A percentile compares a stretch with the other conserved stretches of the same genome.
Conservation (phyloP, 176 grass and related monocot genomes). For the Thalia dealbata region DNA sequence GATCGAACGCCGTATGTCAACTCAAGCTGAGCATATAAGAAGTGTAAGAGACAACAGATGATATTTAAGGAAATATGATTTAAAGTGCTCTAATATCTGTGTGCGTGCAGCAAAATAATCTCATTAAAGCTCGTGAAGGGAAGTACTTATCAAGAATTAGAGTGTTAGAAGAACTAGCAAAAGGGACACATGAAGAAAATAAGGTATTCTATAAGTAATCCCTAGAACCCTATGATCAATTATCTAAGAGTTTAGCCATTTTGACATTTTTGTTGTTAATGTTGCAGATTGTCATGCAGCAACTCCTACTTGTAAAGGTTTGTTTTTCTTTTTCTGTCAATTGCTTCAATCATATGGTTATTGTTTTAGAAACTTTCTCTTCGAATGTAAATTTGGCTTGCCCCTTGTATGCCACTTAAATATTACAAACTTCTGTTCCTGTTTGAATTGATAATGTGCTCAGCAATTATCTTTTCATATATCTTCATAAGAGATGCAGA, state of each 20-base stretch:
- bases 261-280: not conserved
- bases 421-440: not conserved
- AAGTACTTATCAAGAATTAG: conserved; percentile 75
- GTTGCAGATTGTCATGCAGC: conserved; percentile 8
- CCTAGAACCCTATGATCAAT: not conserved
- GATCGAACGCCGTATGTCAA: conserved; percentile 57
- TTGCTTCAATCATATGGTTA: not conserved
- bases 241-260: not conserved
- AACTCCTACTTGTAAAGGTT: not conserved
- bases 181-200: conserved; percentile 90
- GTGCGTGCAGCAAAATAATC: conserved; percentile 72
- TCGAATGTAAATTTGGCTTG: not conserved
- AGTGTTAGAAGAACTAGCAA: conserved; percentile 69
- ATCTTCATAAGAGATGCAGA: not conserved
- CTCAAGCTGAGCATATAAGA: conserved; percentile 61
- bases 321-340: not conserved
- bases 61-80: not conserved
- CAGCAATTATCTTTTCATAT: not conserved
- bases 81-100: conserved; percentile 17
- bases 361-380: not conserved
- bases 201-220: conserved; percentile 33
- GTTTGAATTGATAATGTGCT: not conserved
- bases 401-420: not conserved
- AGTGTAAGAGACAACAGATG: conserved; percentile 36
- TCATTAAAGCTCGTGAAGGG: conserved; percentile 59